Conservation (phyloP, 2,329 filamentous ascomycete genomes). For the Tolypocladium inflatum region DNA sequence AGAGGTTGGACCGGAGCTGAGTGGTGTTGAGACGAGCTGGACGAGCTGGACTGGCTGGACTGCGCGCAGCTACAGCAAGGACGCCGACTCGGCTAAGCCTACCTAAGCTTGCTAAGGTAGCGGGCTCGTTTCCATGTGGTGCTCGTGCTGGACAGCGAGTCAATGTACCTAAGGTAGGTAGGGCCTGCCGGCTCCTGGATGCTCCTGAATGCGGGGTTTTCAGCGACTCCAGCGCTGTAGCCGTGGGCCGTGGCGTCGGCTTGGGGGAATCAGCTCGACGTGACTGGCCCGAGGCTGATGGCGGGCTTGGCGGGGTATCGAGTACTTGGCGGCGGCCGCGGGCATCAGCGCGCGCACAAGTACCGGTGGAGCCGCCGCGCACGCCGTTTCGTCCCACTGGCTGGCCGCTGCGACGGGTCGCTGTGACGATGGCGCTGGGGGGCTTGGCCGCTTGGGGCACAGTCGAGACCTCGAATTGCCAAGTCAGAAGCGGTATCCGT, state of each 20-base stretch:
- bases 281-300: slow-evolving; percentile 7
- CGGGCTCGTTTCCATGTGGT: not conserved
- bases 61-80: not conserved
- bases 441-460: no score
- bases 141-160: not conserved
- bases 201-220: slow-evolving; percentile 1
- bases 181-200: not conserved
- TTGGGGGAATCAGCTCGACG: slow-evolving; percentile 1
- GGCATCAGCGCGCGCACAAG: not conserved
- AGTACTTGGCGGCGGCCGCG: not conserved
- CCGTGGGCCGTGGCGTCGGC: not conserved
- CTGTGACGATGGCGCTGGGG: no score
- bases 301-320: slow-evolving; percentile 5
- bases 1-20: not conserved
- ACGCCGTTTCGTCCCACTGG: not conserved
- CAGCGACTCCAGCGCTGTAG: not conserved
- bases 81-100: not conserved
- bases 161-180: no score
- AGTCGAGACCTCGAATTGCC: no score
- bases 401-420: not conserved
- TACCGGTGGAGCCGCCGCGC: not conserved
- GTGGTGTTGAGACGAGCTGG: not conserved
- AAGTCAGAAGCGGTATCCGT: not conserved
- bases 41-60: no score
- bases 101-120: no score